Evolutionary conservation across 805 yeast genomes (phyloP), one percentile per base, ranked within the genome.

Genomic region (Wickerhamomyces xylosicus): DNA sequence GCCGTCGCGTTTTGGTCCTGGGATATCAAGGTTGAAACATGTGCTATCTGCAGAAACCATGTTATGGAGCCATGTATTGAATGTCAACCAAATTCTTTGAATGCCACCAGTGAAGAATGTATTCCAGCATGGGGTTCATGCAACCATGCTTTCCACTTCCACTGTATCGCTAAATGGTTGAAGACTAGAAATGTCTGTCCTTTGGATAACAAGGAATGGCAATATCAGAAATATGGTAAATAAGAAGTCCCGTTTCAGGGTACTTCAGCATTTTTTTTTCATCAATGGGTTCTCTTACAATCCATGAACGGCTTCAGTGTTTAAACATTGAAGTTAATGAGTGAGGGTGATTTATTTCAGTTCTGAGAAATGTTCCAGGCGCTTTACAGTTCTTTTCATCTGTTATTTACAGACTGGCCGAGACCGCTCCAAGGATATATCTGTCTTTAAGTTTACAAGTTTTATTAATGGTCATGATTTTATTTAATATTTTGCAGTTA

Each of bases 1-100:
- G 97, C 97, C 0, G 98, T 92, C 36, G 97, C 97, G n/a, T 86
- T 92, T 58, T 92, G 99, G 99, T 86, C 97, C 1, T 92, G 98
- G 98, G 95, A 86, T 62, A 83, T 86, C 44, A 90, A 79, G 28
- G 90, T 86, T 40, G 98, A 94, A 47, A 86, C 85, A 40, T 92
- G 99, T 68, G 97, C 99, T 31, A 92, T 92, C 58, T 92, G 99
- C 71, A 74, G 97, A 57, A 92, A 90, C 61, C 97, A 90, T 62
- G 72, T 92, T 49, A 92, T 92, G 99, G 99, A 92, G 54, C 92
- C 92, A 15, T 92, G 98, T 59, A 84, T 92, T 47, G 97, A 89
- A 59, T 92, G 99, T 58, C 95, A 86, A 59, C 94, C 95, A 20
- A 79, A 79, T 54, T 77, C 76, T 35, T 75, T 76, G 58, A 74